Evolutionary conservation across 768 basidiomycete genomes (phyloP).

Genomic region (Collybiopsis luxurians): DNA sequence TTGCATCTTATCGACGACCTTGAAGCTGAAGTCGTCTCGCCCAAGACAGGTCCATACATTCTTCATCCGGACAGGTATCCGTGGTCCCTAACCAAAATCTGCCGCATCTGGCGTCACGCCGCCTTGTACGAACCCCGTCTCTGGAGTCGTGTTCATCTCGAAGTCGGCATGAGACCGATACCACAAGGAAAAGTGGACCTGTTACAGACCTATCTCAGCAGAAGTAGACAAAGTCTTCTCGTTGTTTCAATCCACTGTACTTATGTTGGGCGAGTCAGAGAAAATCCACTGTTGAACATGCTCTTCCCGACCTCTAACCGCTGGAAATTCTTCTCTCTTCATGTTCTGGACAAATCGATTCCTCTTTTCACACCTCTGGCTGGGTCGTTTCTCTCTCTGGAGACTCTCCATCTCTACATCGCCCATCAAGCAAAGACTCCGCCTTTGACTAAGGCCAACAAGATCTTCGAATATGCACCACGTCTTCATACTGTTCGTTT

Average conservation of each 20-base stretch:
- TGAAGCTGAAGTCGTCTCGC: conserved; percentile 1
- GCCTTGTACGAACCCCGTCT: neutral
- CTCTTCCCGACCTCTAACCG: neutral
- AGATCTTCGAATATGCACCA: neutral
- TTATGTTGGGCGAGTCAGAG: neutral
- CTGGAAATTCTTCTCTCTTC: neutral
- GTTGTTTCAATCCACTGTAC: neutral
- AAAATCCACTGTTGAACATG: neutral
- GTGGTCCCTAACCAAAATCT: neutral
- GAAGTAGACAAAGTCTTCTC: neutral
- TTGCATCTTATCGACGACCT: neutral
- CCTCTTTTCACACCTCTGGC: neutral
- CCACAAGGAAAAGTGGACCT: neutral
- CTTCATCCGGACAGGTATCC: neutral
- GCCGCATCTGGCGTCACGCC: neutral
- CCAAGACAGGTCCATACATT: conserved; percentile 4
- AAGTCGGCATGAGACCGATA: neutral
- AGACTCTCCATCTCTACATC: neutral
- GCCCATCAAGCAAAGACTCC: conserved; percentile 1
- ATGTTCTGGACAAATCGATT: neutral
- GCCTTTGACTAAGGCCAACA: neutral
- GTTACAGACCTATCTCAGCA: neutral
- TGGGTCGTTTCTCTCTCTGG: neutral
- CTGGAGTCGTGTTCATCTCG: conserved; percentile 1
- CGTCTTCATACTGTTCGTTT: neutral